Base-by-base conservation (phyloP, 2,329 filamentous ascomycete species). In the Beauveria scarabaeidicola region DNA sequence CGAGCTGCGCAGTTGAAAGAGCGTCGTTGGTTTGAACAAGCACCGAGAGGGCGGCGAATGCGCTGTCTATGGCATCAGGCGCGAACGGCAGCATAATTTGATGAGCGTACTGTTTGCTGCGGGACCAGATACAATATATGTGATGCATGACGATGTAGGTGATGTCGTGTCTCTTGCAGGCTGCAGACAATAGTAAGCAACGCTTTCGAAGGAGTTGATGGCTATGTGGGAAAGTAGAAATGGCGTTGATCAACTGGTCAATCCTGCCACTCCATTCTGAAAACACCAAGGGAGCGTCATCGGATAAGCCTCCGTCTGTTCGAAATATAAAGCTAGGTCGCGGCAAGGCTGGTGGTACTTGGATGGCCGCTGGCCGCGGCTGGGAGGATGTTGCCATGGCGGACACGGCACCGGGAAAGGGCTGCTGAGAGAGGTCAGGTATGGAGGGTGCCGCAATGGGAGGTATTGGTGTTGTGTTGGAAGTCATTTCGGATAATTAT, bases 91-190 rank as follows among this genome's bases (percentile, higher is more conserved):
- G 61, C 52, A 48, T 65, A 13, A 32, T 64, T 50, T 75, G 67
- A 1, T 72, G 69, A 13, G 78, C 66, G 3, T 76, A 62, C 13
- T 54, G 1, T 27, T 17, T 65, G 19, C 74, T 68, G 3, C 72
- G 60, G 3, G 77, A 78, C 78, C 81, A 83, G 21, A 80, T 66
- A 66, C 85, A 88, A 68, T 83, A 86, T 2, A 87, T 61, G 66
- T 89, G 86, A 67, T 89, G 87, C 13, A 89, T 68, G 6, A 79
- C 75, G 53, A 91, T 65, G 67, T 87, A 91, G 66, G 88, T 83
- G 51, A 75, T 63, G 68, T 92, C 89, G 5, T 77, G 69, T 0
- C 68, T 65, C 1, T 63, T 47, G 63, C 84, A 87, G 1, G 88
- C 87, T 25, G 82, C 74, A 27, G 64, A 66, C 13, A 91, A 72